Evolutionary conservation across 495 filamentous ascomycete species (phyloP), one percentile per base, ranked within the genome.

Genomic region (Talaromyces borbonicus): DNA sequence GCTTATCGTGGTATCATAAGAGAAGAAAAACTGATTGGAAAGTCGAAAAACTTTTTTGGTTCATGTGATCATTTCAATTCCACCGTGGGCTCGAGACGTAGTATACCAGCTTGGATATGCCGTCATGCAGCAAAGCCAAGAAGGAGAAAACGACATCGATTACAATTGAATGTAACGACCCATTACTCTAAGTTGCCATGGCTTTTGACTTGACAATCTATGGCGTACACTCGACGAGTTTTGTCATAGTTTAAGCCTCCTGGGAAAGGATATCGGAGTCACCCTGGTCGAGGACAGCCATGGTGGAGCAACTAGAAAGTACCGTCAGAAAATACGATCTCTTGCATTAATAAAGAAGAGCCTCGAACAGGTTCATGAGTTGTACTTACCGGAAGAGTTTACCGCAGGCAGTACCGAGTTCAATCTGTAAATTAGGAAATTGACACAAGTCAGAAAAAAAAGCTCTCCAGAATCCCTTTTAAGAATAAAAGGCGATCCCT

Each of bases 221-320:
- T n/a, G n/a, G n/a, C n/a, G n/a, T n/a, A n/a, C n/a, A n/a, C n/a
- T n/a, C n/a, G n/a, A n/a, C n/a, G n/a, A n/a, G n/a, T n/a, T n/a
- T n/a, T n/a, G 26, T 29, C 35, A 38, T 36, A 24, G 22, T 49
- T 42, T 49, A 49, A 25, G 47, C 35, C 47, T 49, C 47, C 36
- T 42, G 47, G 70, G 67, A 78, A 56, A 98, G 77, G 68, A 97
- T 96, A 72, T 98, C 90, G 46, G 85, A 92, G 80, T 97, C 92
- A 84, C 92, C 92, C 67, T 87, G 89, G 71, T 96, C 90, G 33
- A 97, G 70, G 65, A 96, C 81, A 49, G 89, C 81, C 87, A 97
- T 93, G 61, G 88, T 93, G 43, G 83, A 84, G 78, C 88, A 95
- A 53, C 71, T 63, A 62, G 65, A 5, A 41, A 7, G 73, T 6